Base-by-base conservation (phyloP, 139 green algal genomes). In the Micractinium sp. region DNA sequence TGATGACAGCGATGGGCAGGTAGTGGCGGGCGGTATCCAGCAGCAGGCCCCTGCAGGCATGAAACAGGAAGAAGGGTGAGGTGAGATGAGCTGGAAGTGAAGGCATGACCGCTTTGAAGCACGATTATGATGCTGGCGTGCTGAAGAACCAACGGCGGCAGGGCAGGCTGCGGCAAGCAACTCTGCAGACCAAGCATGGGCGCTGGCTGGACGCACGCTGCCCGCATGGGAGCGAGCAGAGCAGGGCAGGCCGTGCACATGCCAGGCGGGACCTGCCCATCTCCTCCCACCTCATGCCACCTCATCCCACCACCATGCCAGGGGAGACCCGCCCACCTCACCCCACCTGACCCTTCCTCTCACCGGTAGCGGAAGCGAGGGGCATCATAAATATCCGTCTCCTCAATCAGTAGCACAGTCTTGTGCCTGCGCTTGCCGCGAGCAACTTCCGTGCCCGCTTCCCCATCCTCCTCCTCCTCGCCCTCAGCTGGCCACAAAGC, bases 21-120 rank as follows among this genome's bases (percentile, higher is more conserved):
- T 92, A 96, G 81, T 96, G 93, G 75, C 94, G 89, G 2, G 89
- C 85, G 27, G 89, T 94, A 82, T 96, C 94, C 35, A 96, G 33
- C 39, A 96, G 80, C 60, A 96, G 85, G 14, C 94, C 94, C n/a
- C 94, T 83, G 78, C 78, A 56, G 36, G 39, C 29, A 31, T 2
- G 75, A 56, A 56, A 9, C 47, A 56, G 9, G 7, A 56, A 56
- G 9, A 9, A 9, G 19, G 76, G 78, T 93, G 91, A 3, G 69
- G 66, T 81, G 94, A 94, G 60, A 16, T 14, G 60, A 71, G 63
- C 12, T 23, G 63, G 63, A 12, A 71, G 63, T 71, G 63, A 23
- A 27, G 14, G 60, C 60, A 16, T 23, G 47, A 9, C 47, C 47
- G 47, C 47, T 56, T 56, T 5, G 47, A 56, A 56, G 47, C 47